phyloP scores from a whole-genome alignment of 1,284 basidiomycete species.

The Ceratobasidium theobromae region DNA sequence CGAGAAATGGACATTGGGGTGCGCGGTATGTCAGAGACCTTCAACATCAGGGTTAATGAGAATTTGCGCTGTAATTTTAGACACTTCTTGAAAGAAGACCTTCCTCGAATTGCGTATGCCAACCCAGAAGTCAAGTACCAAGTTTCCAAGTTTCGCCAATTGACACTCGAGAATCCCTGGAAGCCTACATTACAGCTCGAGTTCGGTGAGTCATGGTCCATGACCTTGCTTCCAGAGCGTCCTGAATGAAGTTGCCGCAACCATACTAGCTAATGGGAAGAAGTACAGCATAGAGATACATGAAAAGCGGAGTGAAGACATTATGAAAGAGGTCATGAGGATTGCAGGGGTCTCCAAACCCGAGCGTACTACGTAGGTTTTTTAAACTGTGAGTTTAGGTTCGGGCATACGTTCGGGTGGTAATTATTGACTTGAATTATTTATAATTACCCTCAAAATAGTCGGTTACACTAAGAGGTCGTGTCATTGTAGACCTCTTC shows the following conservation, averaged over 20 bases:
- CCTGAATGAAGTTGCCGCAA: neutral
- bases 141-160: conserved; percentile 5
- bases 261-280: neutral
- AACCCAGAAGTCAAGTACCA: conserved; percentile 52
- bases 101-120: conserved; percentile 70
- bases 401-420: no score
- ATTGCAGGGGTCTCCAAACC: neutral
- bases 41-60: neutral
- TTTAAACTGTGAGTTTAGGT: no score
- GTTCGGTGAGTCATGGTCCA: conserved; percentile 13
- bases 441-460: no score
- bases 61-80: conserved; percentile 46
- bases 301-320: conserved; percentile 16
- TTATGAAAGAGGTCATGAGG: conserved; percentile 16
- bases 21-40: conserved; percentile 51
- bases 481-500: no score
- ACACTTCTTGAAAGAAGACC: conserved; percentile 71
- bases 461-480: no score
- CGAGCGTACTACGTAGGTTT: neutral
- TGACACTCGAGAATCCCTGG: conserved; percentile 15
- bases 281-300: conserved; percentile 14
- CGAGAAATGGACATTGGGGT: conserved; percentile 70
- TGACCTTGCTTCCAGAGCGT: neutral
- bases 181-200: conserved; percentile 13
- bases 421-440: no score